Evolutionary conservation across 1,139 yeast genomes (phyloP), one percentile per base, ranked within the genome.

Genomic region (Pichia sp.): DNA sequence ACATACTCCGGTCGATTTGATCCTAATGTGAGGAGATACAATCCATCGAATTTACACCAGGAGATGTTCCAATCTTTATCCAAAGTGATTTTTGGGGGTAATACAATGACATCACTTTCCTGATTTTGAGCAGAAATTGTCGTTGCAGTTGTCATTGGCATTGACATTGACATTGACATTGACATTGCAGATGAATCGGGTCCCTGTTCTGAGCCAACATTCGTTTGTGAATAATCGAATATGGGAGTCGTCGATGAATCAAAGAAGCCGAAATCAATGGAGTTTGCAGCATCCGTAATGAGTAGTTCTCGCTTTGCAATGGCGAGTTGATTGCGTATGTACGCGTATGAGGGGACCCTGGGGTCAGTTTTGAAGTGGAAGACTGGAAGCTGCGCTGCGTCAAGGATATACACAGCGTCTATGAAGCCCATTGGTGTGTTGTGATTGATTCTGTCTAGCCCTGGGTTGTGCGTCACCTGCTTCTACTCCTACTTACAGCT

Each of bases 341-440:
- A 51, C 3, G 62, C 59, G 50, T 71, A 68, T 2, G 63, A 55
- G 2, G 86, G 86, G 1, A 36, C 40, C n/a, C 24, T 33, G 1
- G 38, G 34, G 10, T 34, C 24, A 2, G 23, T n/a, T 8, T 20
- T 24, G 21, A 28, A 30, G 10, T 34, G 37, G 4, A 40, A 26
- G 9, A 40, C 18, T 1, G 43, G 43, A 8, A 24, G 27, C 27
- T 37, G 35, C 1, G 68, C 66, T 30, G 64, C 63, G 54, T 80
- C 86, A 5, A 82, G 61, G 20, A 82, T 72, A 53, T 77, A 81
- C 17, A 82, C 63, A 9, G 85, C 85, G 47, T 78, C 83, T 30
- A 70, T 60, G 29, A 66, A 50, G 22, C 67, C 63, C 72, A 66
- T 65, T n/a, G n/a, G n/a, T n/a, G n/a, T n/a, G n/a, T n/a, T n/a